Evolutionary conservation across 306 rosid genomes (phyloP), one percentile per base, ranked within the genome.

Genomic region (Coriaria nepalensis): DNA sequence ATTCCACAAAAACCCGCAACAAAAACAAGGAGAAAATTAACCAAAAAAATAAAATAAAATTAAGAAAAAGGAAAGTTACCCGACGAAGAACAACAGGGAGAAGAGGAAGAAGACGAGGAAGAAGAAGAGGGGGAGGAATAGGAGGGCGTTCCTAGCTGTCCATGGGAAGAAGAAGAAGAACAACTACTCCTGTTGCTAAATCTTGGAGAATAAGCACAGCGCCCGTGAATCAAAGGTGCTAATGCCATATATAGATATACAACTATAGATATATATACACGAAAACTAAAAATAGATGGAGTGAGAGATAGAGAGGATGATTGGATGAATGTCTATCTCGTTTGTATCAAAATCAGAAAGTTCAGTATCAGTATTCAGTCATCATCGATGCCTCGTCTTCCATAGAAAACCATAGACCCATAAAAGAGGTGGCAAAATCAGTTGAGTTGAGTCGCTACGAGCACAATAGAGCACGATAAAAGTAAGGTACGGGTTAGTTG

Each of bases 221-320:
- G 73, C 57, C 76, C 68, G 56, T 68, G 63, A 50, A 72, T 45
- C 46, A 52, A 63, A 45, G 83, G 52, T 42, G 79, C 52, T 9
- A 77, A 68, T 10, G 79, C 79, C 82, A 71, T 75, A 6, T 45
- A 12, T 29, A 13, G 29, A 3, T 20, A 20, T 20, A 20, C 29
- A 20, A 20, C 29, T 59, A 43, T 38, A 8, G 4, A 4, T 36
- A 56, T 43, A 20, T 20, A 44, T 14, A 13, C 34, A 44, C 29
- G 29, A 20, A 20, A 20, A 20, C 29, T 20, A 20, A 20, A 20
- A 20, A 20, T 20, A 8, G 10, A 32, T 2, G 35, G 11, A n/a
- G 33, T 20, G 29, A 10, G 33, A 9, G 2, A 15, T 3, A 42
- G 36, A 14, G 2, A 41, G 6, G 2, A 11, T 5, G 43, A 14